A percentile compares a stretch with the other conserved stretches of the same genome.
phyloP scores from a whole-genome alignment of 2,329 filamentous ascomycete species.

The Microascus cirrosus region DNA sequence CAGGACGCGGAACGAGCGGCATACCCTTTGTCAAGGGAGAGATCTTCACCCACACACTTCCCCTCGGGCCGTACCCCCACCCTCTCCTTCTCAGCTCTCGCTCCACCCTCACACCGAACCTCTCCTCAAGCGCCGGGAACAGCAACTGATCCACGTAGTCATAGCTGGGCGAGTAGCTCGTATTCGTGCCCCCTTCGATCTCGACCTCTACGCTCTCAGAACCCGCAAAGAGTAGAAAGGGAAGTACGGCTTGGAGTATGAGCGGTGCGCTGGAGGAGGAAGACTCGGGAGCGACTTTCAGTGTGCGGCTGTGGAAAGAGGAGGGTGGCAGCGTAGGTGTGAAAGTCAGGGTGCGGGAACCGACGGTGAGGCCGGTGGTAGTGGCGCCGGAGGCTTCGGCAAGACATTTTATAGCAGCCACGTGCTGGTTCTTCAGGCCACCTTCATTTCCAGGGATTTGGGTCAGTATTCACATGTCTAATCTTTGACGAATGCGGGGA shows the following conservation, averaged over 20 bases:
- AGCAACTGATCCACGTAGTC: conserved; percentile 54
- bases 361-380: conserved; percentile 36
- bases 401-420: conserved; percentile 42
- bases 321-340: conserved; percentile 26
- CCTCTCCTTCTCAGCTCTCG: conserved; percentile 31
- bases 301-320: conserved; percentile 25
- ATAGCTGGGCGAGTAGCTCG: conserved; percentile 42
- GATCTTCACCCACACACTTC: conserved; percentile 30
- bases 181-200: conserved; percentile 49
- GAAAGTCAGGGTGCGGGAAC: conserved; percentile 38
- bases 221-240: conserved; percentile 45
- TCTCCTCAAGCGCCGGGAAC: conserved; percentile 37
- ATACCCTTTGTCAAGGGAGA: conserved; percentile 19
- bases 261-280: conserved; percentile 42
- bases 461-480: neutral
- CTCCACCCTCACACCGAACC: conserved; percentile 36
- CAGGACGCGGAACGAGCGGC: conserved; percentile 15
- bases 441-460: neutral
- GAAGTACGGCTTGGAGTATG: conserved; percentile 49
- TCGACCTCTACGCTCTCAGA: conserved; percentile 31
- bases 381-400: conserved; percentile 38
- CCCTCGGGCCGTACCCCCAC: conserved; percentile 37
- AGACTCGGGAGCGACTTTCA: conserved; percentile 37
- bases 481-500: neutral
- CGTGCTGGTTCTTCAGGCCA: conserved; percentile 50